These are phyloP conservation scores for Eutypella sp. DNA, from an alignment of 2,329 filamentous ascomycete species.

Conservation along the genomic window DNA sequence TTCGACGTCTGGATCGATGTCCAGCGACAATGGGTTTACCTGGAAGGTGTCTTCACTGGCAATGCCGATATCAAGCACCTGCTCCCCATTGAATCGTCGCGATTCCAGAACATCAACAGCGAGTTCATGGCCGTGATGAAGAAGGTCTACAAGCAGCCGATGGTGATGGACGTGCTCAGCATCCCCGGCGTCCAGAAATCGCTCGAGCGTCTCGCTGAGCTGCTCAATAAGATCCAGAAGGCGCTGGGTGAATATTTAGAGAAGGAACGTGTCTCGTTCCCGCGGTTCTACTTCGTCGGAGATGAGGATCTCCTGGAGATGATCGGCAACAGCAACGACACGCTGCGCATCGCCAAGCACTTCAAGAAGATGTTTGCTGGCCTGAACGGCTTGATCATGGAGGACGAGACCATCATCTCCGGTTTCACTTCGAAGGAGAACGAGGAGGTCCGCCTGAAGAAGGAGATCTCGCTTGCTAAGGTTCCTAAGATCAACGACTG, in stretches of 20 bases:
- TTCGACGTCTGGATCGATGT: slow-evolving; percentile 99
- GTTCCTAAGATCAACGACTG: slow-evolving; percentile 98
- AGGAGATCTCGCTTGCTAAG: slow-evolving; percentile 86
- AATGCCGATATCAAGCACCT: slow-evolving; percentile 99
- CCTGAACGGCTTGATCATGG: slow-evolving; percentile 82
- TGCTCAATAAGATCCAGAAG: slow-evolving; percentile 98
- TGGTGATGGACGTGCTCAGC: slow-evolving; percentile 90
- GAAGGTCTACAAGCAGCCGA: slow-evolving; percentile 95
- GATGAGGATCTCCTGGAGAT: slow-evolving; percentile 98
- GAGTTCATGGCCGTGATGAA: slow-evolving; percentile 99
- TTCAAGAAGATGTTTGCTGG: slow-evolving; percentile 99
- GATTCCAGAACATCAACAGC: slow-evolving; percentile 99
- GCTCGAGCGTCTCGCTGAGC: slow-evolving; percentile 88
- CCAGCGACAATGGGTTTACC: slow-evolving; percentile 99
- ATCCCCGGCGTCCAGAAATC: slow-evolving; percentile 96
- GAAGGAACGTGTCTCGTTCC: slow-evolving; percentile 94
- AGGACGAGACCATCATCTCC: slow-evolving; percentile 83
- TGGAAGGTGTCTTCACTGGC: slow-evolving; percentile 97
- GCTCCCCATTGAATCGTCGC: slow-evolving; percentile 89
- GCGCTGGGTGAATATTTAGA: slow-evolving; percentile 97
- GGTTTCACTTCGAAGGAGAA: slow-evolving; percentile 95
- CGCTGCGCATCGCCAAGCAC: slow-evolving; percentile 92
- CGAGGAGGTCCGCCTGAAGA: slow-evolving; percentile 81
- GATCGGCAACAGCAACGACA: slow-evolving; percentile 98
- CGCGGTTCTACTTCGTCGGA: slow-evolving; percentile 98